Conservation (phyloP, 331 rosid species). For the Spiraea crenata region DNA sequence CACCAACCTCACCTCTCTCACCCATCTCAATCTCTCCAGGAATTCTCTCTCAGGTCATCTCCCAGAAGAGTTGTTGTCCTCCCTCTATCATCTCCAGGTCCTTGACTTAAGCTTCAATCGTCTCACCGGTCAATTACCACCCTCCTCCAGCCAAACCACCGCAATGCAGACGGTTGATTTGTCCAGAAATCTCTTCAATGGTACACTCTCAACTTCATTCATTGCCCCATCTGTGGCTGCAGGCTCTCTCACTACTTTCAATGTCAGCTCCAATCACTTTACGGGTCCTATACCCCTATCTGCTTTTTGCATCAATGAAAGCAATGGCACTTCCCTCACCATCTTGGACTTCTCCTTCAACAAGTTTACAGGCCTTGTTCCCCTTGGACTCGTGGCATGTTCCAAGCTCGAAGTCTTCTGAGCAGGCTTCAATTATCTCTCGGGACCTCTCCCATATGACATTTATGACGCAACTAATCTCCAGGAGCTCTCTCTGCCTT, state of each 20-base stretch:
- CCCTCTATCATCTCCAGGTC: slow-evolving; percentile 38
- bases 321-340: slow-evolving; percentile 36
- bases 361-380: slow-evolving; percentile 39
- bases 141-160: slow-evolving; percentile 15
- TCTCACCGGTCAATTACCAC: slow-evolving; percentile 47
- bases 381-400: slow-evolving; percentile 59
- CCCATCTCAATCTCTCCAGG: slow-evolving; percentile 64
- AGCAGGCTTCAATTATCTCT: slow-evolving; percentile 67
- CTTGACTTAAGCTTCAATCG: slow-evolving; percentile 77
- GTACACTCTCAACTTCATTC: slow-evolving; percentile 51
- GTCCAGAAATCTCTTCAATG: slow-evolving; percentile 69
- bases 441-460: slow-evolving; percentile 65
- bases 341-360: slow-evolving; percentile 71
- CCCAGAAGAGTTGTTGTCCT: slow-evolving; percentile 42
- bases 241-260: slow-evolving; percentile 53
- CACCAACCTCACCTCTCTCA: slow-evolving; percentile 42
- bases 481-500: slow-evolving; percentile 55
- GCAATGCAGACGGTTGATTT: slow-evolving; percentile 46
- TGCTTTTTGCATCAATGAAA: slow-evolving; percentile 32
- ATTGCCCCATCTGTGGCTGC: slow-evolving; percentile 33
- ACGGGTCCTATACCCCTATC: slow-evolving; percentile 58
- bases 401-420: slow-evolving; percentile 56
- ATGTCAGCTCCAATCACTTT: slow-evolving; percentile 78
- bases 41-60: slow-evolving; percentile 58
- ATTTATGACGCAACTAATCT: slow-evolving; percentile 46